These are phyloP conservation scores for Yamadazyma laniorum DNA, from an alignment of 805 yeast genomes.

Conservation along the genomic window DNA sequence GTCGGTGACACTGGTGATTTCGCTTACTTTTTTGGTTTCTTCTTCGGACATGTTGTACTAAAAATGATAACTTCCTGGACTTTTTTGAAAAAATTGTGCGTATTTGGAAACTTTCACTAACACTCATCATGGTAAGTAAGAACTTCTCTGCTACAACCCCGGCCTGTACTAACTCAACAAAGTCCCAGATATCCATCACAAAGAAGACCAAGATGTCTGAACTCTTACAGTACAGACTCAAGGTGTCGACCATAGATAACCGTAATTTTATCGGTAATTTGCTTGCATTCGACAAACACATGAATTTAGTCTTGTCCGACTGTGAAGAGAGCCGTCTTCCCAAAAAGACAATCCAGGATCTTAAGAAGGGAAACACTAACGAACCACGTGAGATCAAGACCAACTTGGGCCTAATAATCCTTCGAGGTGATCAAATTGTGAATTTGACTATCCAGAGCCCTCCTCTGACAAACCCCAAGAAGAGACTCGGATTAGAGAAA, in stretches of 20 bases:
- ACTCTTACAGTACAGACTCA: constrained; percentile 68
- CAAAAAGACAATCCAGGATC: constrained; percentile 48
- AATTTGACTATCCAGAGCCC: constrained; percentile 65
- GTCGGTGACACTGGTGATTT: background rate
- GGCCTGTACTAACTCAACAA: constrained; percentile 12
- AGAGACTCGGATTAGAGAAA: constrained; percentile 21
- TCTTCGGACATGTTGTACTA: constrained; percentile 8
- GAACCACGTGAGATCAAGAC: constrained; percentile 51
- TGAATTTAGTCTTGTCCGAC: constrained; percentile 82
- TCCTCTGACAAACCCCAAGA: constrained; percentile 46
- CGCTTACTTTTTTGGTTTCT: constrained; percentile 1
- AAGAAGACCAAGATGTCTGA: constrained; percentile 54
- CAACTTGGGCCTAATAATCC: constrained; percentile 72
- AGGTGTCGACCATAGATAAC: constrained; percentile 74
- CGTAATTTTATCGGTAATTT: constrained; percentile 76
- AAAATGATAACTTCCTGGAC: background rate
- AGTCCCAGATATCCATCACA: constrained; percentile 16
- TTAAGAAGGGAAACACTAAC: constrained; percentile 23
- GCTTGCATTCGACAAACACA: constrained; percentile 83
- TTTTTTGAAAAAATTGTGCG: constrained; percentile 6
- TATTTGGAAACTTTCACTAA: background rate
- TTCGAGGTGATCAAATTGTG: constrained; percentile 86
- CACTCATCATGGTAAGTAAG: constrained; percentile 5
- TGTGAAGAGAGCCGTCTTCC: constrained; percentile 81
- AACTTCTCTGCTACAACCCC: background rate